A percentile compares a stretch with the other conserved stretches of the same genome.
These are phyloP conservation scores for Gossypium ekmanianum DNA, from an alignment of 345 rosid species.

Conservation along the genomic window DNA sequence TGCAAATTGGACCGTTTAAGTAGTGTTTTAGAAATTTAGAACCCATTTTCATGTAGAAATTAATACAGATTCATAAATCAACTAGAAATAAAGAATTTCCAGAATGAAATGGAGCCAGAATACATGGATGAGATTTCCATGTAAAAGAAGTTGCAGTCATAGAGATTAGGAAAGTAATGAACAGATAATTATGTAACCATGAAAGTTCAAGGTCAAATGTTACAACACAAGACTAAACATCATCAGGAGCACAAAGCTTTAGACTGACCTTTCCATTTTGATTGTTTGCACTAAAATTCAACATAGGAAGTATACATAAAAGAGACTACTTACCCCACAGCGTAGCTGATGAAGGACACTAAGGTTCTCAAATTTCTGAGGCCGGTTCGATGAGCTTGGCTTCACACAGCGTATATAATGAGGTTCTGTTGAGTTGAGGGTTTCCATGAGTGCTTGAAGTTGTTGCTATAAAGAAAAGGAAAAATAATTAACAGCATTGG, in stretches of 20 bases:
- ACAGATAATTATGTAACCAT: not conserved
- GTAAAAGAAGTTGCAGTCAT: not conserved
- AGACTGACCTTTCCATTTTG: not conserved
- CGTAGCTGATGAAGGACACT: constrained; percentile 91
- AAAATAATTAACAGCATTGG: constrained; percentile 15
- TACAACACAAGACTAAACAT: not conserved
- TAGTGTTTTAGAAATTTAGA: not conserved
- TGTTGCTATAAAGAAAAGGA: constrained; percentile 63
- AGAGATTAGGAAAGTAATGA: not conserved
- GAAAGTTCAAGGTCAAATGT: not conserved
- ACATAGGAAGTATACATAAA: constrained; percentile 1
- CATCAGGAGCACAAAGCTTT: constrained; percentile 2
- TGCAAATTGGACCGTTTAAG: not conserved
- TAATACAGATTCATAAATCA: not conserved
- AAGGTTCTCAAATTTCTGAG: constrained; percentile 80
- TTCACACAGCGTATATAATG: constrained; percentile 98
- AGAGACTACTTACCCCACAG: constrained; percentile 75
- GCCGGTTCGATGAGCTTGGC: constrained; percentile 86
- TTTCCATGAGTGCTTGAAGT: constrained; percentile 98
- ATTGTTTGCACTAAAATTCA: constrained; percentile 2
- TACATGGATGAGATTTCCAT: not conserved
- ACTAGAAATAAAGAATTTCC: not conserved
- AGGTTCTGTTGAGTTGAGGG: constrained; percentile 88
- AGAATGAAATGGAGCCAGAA: not conserved
- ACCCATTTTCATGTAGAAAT: not conserved